Percentiles rank a stretch among this genome's conserved stretches.
Evolutionary conservation across 345 rosid species (phyloP).

Genomic region (Populus alba): DNA sequence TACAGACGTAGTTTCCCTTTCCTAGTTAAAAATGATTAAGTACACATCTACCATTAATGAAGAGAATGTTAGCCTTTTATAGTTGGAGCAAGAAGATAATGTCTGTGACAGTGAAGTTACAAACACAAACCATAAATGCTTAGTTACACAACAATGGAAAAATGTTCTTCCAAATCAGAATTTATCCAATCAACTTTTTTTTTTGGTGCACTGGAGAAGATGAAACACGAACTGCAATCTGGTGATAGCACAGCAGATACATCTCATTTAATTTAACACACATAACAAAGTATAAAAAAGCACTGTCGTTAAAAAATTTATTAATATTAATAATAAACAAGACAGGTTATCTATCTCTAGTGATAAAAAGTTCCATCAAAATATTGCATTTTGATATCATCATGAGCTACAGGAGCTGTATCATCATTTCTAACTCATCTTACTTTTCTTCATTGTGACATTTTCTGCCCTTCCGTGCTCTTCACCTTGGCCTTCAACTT

Average conservation of each 20-base stretch:
- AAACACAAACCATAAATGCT: background rate
- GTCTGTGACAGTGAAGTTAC: background rate
- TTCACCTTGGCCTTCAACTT: background rate
- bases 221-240: no score
- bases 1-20: no score
- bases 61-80: no score
- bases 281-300: no score
- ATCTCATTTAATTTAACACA: no score
- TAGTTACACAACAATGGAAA: background rate
- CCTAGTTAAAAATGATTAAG: no score
- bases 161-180: background rate
- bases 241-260: no score
- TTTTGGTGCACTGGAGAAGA: no score
- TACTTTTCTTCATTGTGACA: background rate
- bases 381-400: background rate
- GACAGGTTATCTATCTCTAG: background rate
- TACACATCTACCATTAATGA: no score
- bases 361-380: background rate
- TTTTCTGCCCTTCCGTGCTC: background rate
- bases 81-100: no score
- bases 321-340: background rate
- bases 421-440: background rate
- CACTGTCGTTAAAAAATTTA: no score
- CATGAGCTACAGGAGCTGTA: background rate
- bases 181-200: no score